Percentiles rank a stretch among this genome's conserved stretches.
Evolutionary conservation across 2,329 filamentous ascomycete genomes (phyloP).

Genomic region (Capronia americana): DNA sequence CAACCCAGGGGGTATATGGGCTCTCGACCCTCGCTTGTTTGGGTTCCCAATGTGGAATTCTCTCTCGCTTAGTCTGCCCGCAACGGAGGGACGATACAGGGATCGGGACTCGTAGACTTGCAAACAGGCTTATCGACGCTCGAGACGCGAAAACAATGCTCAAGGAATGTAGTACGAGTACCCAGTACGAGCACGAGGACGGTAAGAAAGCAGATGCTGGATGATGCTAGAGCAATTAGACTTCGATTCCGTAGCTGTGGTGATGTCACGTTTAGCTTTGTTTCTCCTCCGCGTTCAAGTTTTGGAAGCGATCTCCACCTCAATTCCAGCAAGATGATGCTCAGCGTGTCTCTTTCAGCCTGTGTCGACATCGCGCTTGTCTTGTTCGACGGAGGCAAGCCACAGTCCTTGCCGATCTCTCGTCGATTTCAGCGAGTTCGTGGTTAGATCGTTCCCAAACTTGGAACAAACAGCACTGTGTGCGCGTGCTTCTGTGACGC

Average conservation of each 20-base stretch:
- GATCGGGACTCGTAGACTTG: not conserved
- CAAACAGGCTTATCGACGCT: not conserved
- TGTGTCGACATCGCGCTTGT: conserved; percentile 1
- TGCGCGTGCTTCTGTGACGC: conserved; percentile 20
- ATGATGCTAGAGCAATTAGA: not conserved
- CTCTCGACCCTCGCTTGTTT: not conserved
- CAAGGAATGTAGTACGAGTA: not conserved
- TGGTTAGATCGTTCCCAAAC: conserved; percentile 13
- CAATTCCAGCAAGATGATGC: conserved; percentile 8
- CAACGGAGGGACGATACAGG: not conserved
- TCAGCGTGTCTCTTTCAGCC: conserved; percentile 11
- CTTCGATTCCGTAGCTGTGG: conserved; percentile 3
- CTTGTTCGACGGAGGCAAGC: conserved; percentile 12
- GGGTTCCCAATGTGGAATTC: not conserved
- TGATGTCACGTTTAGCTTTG: conserved; percentile 17
- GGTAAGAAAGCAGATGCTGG: not conserved
- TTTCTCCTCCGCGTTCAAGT: conserved; percentile 10
- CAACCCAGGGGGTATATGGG: not conserved
- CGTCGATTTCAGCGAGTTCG: conserved; percentile 10
- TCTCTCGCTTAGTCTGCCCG: conserved; percentile 4
- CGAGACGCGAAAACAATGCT: not conserved
- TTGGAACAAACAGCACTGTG: conserved; percentile 17
- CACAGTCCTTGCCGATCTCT: conserved; percentile 16
- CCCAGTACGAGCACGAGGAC: too few relatives aligned
- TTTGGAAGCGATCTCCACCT: conserved; percentile 12